Conservation (phyloP, 169 alveolate species). For the Plasmodium knowlesi region DNA sequence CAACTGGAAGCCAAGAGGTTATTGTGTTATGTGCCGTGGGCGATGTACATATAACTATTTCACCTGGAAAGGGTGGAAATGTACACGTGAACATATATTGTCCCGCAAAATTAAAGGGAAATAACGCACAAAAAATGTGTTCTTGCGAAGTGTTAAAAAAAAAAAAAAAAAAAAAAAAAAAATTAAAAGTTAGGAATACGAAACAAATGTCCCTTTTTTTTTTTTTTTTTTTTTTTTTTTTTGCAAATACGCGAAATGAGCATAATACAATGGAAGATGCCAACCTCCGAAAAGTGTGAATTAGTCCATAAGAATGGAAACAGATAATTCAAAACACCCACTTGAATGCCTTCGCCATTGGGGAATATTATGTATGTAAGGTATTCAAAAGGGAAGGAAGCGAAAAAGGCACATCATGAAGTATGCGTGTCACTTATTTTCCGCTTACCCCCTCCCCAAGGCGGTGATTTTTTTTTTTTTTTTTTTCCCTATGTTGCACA, state of each 20-base stretch:
- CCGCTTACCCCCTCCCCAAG: not conserved
- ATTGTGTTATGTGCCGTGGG: not conserved
- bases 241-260: constrained; percentile 21
- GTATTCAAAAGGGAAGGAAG: not conserved
- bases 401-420: not conserved
- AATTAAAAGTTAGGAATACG: not conserved
- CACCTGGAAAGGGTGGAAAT: not conserved
- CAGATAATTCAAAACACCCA: not conserved
- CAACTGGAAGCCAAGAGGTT: not conserved
- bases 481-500: not conserved
- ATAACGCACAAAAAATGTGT: not conserved
- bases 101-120: not conserved
- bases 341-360: not conserved
- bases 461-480: not conserved
- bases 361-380: not conserved
- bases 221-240: not conserved
- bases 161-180: not conserved
- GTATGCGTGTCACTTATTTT: not conserved
- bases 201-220: constrained; percentile 5
- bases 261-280: not conserved
- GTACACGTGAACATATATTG: not conserved
- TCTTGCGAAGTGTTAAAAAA: not conserved
- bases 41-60: not conserved
- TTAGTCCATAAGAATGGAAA: not conserved
- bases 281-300: not conserved